Evolutionary conservation across 2,329 filamentous ascomycete genomes (phyloP).

Genomic region (Aspergillus pseudonomiae): DNA sequence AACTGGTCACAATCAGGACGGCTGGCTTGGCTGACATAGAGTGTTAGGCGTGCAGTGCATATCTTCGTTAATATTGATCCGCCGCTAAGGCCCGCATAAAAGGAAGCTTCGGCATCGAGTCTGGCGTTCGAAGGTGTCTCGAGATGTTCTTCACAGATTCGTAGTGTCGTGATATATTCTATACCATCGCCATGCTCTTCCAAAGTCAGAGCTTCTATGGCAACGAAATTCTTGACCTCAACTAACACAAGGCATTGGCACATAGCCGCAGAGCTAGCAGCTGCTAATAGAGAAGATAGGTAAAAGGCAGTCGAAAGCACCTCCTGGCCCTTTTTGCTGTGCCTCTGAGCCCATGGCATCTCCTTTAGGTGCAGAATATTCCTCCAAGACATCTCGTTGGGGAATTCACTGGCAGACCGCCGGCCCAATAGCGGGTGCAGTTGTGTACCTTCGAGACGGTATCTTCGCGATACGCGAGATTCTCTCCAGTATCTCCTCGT

Average conservation of each 20-base stretch:
- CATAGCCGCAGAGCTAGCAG: not conserved
- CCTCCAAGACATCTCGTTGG: not conserved
- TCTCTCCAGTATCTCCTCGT: not conserved
- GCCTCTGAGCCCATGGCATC: not conserved
- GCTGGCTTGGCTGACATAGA: not conserved
- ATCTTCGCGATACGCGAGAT: not conserved
- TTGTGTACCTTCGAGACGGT: not conserved
- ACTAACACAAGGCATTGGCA: not conserved
- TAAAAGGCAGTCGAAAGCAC: not conserved
- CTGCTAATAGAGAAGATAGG: not conserved
- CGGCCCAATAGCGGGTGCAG: slow-evolving; percentile 3
- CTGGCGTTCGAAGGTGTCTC: not conserved
- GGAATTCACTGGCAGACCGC: not conserved
- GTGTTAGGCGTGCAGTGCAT: slow-evolving; percentile 1
- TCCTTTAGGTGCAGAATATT: not conserved
- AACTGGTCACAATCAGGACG: not conserved
- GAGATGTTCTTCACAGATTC: not conserved
- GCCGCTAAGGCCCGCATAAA: not conserved
- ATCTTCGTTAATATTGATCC: not conserved
- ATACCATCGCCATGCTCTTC: not conserved
- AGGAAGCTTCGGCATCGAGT: not conserved
- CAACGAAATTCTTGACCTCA: not conserved
- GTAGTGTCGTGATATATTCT: not conserved
- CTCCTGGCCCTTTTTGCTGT: not conserved
- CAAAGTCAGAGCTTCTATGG: not conserved